Evolutionary conservation across 306 rosid species (phyloP), one percentile per base, ranked within the genome.

Genomic region (Potentilla sterilis): DNA sequence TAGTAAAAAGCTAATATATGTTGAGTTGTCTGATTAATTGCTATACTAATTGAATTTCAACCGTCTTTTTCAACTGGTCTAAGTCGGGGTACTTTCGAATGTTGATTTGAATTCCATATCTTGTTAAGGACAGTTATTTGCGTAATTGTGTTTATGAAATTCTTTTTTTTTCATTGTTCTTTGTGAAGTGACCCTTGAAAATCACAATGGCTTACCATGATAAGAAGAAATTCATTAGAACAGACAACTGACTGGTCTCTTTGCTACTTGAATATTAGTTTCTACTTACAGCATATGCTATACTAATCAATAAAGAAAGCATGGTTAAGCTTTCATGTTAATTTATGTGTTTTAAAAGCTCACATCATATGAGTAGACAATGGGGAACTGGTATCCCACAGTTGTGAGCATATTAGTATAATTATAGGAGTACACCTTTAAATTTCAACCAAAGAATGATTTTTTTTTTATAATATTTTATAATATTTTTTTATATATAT

Each of bases 111-210:
- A 46, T 69, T 69, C 47, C 13, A 15, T 48, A 24, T 24, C 73
- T 69, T 44, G 72, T 68, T 68, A 22, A 43, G 72, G 8, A 24
- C 58, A 2, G 73, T 69, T 69, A 46, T 69, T 24, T 46, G 73
- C 73, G 46, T 69, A 28, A 28, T 28, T 28, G 28, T 1, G 28
- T 28, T 69, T 37, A 46, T 22, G 51, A 22, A 68, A 44, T 16
- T 14, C 47, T 9, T 22, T 40, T 22, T 40, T 44, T 7, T 3
- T 13, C 40, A 44, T 68, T 40, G 37, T 69, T 28, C 24, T 42
- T 34, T 28, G 57, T 24, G 22, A 46, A 24, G 9, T 44, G 73
- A 22, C 48, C 57, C 15, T 24, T 22, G 44, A 48, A 69, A 47
- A 70, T 70, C 47, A 21, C 47, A 18, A 11, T 12, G 10, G 34